phyloP scores from a whole-genome alignment of 2,329 filamentous ascomycete genomes.

The Phoma sp. region DNA sequence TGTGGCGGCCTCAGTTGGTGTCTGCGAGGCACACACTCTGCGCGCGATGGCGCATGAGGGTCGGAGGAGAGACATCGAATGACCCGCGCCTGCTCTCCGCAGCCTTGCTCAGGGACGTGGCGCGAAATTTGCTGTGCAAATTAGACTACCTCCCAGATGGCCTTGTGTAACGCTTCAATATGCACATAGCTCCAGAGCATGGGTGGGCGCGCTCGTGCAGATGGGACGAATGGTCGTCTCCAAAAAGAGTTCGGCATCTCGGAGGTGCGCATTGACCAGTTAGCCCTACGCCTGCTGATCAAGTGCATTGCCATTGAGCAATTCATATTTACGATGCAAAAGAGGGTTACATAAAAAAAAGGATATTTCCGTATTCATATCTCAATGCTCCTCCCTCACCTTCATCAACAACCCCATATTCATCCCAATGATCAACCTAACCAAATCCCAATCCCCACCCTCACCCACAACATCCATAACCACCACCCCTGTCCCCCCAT shows the following conservation, averaged over 20 bases:
- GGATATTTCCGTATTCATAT: too few relatives aligned
- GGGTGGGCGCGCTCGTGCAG: neutral
- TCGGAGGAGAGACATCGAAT: constrained; percentile 40
- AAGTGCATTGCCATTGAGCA: too few relatives aligned
- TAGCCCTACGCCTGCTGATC: neutral
- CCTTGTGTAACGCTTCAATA: neutral
- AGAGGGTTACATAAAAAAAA: too few relatives aligned
- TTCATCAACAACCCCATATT: constrained; percentile 67
- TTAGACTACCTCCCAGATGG: constrained; percentile 2
- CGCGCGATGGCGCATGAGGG: constrained; percentile 38
- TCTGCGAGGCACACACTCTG: constrained; percentile 34
- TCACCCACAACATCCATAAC: constrained; percentile 94
- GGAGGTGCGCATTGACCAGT: constrained; percentile 21
- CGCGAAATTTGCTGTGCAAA: neutral
- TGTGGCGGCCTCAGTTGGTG: constrained; percentile 17
- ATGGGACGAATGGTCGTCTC: constrained; percentile 5
- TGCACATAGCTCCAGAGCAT: constrained; percentile 13
- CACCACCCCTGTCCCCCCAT: constrained; percentile 84
- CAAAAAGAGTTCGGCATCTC: constrained; percentile 26
- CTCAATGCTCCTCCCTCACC: constrained; percentile 1
- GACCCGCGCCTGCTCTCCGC: constrained; percentile 14
- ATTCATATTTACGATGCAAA: neutral
- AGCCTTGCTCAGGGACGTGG: neutral
- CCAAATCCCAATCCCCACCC: constrained; percentile 87
- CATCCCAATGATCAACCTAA: constrained; percentile 88